phyloP scores from a whole-genome alignment of 257 asterid species.

The Fraxinus cuspidata region DNA sequence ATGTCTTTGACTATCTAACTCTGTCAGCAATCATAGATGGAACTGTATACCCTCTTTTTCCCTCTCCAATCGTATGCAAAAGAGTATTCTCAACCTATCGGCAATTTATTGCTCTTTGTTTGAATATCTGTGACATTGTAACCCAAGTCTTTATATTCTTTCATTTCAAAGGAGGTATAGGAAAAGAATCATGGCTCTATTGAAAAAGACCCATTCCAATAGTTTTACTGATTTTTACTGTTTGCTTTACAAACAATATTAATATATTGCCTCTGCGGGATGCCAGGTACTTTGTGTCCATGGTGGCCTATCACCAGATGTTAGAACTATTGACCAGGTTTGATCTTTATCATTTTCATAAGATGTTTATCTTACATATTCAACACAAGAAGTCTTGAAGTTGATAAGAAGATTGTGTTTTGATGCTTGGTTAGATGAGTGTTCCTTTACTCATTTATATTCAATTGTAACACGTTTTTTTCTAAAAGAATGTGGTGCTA shows the following conservation, averaged over 20 bases:
- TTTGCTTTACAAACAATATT: constrained; percentile 5
- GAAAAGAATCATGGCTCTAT: not conserved
- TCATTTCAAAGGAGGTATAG: constrained; percentile 3
- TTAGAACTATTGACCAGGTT: constrained; percentile 97
- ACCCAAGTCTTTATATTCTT: not conserved
- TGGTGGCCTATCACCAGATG: constrained; percentile 97
- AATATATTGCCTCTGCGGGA: constrained; percentile 15
- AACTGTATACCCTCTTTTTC: constrained; percentile 54
- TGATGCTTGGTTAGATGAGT: not conserved
- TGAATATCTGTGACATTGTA: not conserved
- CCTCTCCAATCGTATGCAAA: not conserved
- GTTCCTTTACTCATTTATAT: not conserved
- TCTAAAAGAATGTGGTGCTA: not conserved
- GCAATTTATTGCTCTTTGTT: constrained; percentile 15
- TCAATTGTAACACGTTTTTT: constrained; percentile 1
- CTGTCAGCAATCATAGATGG: constrained; percentile 96
- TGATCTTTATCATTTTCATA: constrained; percentile 21
- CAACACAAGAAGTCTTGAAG: not conserved
- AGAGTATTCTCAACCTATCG: not conserved
- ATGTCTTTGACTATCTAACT: constrained; percentile 94
- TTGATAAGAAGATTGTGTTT: not conserved
- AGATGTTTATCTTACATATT: not conserved
- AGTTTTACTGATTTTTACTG: constrained; percentile 3
- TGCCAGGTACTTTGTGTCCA: constrained; percentile 94
- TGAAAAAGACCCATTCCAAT: not conserved